phyloP scores from a whole-genome alignment of 2,329 filamentous ascomycete genomes.

The Thielaviopsis ethacetica region DNA sequence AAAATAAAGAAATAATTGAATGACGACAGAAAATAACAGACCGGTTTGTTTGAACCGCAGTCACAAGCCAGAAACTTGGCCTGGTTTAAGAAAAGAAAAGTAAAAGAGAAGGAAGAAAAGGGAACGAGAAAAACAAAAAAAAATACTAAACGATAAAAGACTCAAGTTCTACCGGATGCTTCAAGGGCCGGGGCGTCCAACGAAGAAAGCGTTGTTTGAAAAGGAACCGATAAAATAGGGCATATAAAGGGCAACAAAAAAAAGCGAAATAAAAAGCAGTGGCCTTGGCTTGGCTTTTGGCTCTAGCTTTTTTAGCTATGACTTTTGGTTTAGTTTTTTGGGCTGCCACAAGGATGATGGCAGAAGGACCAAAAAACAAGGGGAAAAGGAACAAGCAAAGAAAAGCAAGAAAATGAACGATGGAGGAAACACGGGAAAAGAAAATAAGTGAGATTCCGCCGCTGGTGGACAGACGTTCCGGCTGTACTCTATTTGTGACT shows the following conservation, averaged over 20 bases:
- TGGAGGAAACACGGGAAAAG: background rate
- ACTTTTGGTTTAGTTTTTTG: background rate
- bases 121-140: background rate
- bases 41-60: background rate
- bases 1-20: background rate
- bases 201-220: background rate
- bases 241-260: background rate
- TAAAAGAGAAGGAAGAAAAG: background rate
- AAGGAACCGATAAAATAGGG: background rate
- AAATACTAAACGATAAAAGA: background rate
- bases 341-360: no score
- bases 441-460: background rate
- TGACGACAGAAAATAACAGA: background rate
- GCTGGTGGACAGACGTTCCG: no score
- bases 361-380: background rate
- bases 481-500: no score
- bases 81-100: background rate
- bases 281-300: background rate
- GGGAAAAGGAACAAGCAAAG: background rate
- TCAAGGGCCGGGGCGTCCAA: background rate
- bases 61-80: background rate
- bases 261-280: no score
- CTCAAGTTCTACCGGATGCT: background rate
- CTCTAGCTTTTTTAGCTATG: background rate
- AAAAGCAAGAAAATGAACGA: background rate